Base-by-base conservation (phyloP, 2,329 filamentous ascomycete species). In the Xylaria sp. region DNA sequence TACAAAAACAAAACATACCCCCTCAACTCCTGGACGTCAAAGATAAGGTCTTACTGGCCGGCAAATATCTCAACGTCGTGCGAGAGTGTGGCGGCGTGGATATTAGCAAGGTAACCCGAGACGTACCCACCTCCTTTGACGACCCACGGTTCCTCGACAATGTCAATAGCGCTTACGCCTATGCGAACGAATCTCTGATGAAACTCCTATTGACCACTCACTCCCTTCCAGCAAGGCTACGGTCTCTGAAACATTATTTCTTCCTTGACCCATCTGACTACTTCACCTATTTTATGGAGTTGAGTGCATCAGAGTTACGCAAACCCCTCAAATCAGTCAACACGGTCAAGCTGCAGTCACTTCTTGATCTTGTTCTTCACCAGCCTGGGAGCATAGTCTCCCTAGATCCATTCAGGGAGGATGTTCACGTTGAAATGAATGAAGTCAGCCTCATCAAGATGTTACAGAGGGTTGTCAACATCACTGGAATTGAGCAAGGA, bases 261-360 rank as follows among this genome's bases (percentile, higher is more conserved):
- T 99, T 99, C 84, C 90, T 99, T 70, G 95, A 98, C 75, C 92
- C 94, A 9, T 97, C 96, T 39, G 96, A 99, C 79, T 99, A 97
- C 83, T 98, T 99, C 80, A 94, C 94, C 2, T 97, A 98, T 80
- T 99, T 99, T 79, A 89, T 99, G 67, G 96, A 99, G 77, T 89
- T 99, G 23, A 90, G 93, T 63, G 86, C 92, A 34, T 94, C 94
- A 0, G 96, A 99, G 80, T 85, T 99, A 66, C 92, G 93, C 75
- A 97, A 97, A 78, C 91, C 92, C 36, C 93, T 94, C 66, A 93
- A 93, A 77, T 87, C 87, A 62, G 94, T 98, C 80, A 99, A 98
- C 76, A 92, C 93, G 63, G 90, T 90, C 79, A 99, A 99, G 80
- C 85, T 99, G 48, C 96, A 99, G 79, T 97, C 94, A 10, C 84